Base-by-base conservation (phyloP, 202 grass and related monocot genomes). In the Carex arenaria region DNA sequence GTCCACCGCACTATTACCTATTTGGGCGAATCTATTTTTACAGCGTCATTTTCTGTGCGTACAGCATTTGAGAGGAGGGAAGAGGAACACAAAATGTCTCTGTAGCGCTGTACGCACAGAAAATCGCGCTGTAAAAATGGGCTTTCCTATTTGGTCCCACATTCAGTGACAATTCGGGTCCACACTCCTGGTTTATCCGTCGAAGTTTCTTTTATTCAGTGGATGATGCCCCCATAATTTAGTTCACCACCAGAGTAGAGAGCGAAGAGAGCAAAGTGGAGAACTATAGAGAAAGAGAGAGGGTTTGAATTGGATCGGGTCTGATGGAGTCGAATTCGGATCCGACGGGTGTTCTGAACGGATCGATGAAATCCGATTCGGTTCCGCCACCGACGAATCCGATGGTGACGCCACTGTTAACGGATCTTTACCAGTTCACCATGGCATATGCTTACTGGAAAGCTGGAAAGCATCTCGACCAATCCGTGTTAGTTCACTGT, bases 361-460 rank as follows among this genome's bases (percentile, higher is more conserved):
- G 83, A 47, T 82, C 57, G 17, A 32, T 17, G 61, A 63, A 22
- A 67, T 45, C 28, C 60, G 30, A 3, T 34, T 9, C 14, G 30
- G n/a, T 67, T 1, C 82, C 56, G 42, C 81, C 11, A 5, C 87
- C 95, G 47, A 98, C 95, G n/a, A 90, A 98, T 80, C 92, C 95
- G 82, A 98, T 98, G 89, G 95, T 93, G 36, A 92, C 95, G 80
- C 90, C 94, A 26, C 85, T 97, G 83, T 89, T 97, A 65, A 91
- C 94, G 73, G 94, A 97, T 78, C 92, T 93, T 61, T 97, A 97
- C 94, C 94, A 97, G 89, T 97, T 94, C 90, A 90, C 92, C 87
- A 97, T 97, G 94, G 92, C 92, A 57, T 97, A 97, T 88, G 92
- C 94, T 64, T 94, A 94, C 87, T 97, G 94, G 94, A 97, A 97